Base-by-base conservation (phyloP, 495 filamentous ascomycete species). In the Aspergillus cavernicola region DNA sequence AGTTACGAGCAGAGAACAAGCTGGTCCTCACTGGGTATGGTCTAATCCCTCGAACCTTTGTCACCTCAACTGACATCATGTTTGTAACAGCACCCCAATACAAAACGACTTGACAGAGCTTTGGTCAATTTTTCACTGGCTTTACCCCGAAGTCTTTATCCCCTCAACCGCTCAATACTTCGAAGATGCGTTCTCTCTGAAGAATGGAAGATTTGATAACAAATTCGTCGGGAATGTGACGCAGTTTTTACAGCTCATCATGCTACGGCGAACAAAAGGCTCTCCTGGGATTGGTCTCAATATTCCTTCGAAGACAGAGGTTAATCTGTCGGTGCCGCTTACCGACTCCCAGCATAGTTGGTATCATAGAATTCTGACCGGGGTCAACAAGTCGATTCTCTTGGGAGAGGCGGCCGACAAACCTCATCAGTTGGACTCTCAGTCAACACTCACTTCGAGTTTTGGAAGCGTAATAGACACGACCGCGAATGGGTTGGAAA, bases 231-330 rank as follows among this genome's bases (percentile, higher is more conserved):
- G 82, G 38, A 59, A 77, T 57, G 67, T 81, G 6, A 69, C 78
- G 2, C 58, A 61, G 0, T 71, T 88, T 4, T 67, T 88, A 0
- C 75, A 83, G 51, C 54, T 81, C 5, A 71, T 86, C 9, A 87
- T 87, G 84, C 68, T 88, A 0, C 71, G 85, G 6, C 63, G 85
- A 3, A 79, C 81, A 69, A 88, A 87, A 61, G 71, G 76, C n/a
- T 81, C 78, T 22, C 72, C 76, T 1, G 78, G 74, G 2, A 76
- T 86, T 1, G 74, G 82, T 19, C 65, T 87, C 10, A 72, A 75
- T 23, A 69, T 88, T 10, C 85, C 82, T 1, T 67, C 70, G 6
- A 87, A 86, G 55, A 77, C 73, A 20, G 84, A 86, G 46, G 70
- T 84, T 0, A 64, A 80, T 8, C 64, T 88, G 6, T 84, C 79